Conservation (phyloP, 331 rosid species). For the Malus hybrid region DNA sequence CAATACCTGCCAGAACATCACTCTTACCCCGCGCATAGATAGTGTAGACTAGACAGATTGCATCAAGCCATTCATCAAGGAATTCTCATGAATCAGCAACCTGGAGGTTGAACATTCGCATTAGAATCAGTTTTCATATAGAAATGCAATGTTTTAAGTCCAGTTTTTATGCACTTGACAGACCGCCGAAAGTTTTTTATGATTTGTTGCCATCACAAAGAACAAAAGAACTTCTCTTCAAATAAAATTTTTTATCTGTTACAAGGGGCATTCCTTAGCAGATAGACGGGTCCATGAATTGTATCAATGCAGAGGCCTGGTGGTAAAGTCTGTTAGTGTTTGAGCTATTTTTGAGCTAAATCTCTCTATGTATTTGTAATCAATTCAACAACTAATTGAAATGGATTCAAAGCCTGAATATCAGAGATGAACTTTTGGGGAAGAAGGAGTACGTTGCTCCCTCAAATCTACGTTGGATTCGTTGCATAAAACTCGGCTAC, state of each 20-base stretch:
- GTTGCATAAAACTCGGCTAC: too few species aligned
- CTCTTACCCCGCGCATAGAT: conserved; percentile 86
- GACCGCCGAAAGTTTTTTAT: background rate
- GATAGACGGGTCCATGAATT: conserved; percentile 60
- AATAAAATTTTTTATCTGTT: background rate
- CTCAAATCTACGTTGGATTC: too few species aligned
- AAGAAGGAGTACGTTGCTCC: too few species aligned
- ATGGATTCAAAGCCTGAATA: too few species aligned
- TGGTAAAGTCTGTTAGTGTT: conserved; percentile 46
- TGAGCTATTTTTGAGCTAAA: too few species aligned
- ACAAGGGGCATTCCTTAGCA: conserved; percentile 44
- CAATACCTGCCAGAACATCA: conserved; percentile 84
- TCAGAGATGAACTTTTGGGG: too few species aligned
- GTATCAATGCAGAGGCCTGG: conserved; percentile 96
- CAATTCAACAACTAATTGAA: too few species aligned
- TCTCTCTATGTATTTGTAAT: too few species aligned
- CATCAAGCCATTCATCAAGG: conserved; percentile 96
- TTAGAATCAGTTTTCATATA: background rate
- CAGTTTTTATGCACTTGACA: background rate
- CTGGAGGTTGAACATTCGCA: conserved; percentile 28
- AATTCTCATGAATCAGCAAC: conserved; percentile 97
- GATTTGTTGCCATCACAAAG: background rate
- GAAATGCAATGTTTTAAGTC: background rate
- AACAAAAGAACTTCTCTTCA: background rate
- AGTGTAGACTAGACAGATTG: conserved; percentile 86